phyloP scores from a whole-genome alignment of 208 protist genomes.

The Porcisia deanei region DNA sequence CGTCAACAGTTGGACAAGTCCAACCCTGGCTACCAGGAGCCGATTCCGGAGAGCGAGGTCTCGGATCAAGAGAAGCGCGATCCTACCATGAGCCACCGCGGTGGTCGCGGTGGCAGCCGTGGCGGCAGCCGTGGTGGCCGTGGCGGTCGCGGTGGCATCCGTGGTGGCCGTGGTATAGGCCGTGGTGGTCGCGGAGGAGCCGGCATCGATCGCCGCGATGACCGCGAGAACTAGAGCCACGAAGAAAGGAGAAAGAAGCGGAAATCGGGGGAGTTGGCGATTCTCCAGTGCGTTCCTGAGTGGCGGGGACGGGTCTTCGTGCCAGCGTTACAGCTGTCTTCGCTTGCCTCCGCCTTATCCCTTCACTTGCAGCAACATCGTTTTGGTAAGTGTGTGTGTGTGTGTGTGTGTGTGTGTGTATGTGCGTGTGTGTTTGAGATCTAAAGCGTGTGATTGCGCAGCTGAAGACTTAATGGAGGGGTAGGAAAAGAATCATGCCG shows the following conservation, averaged over 20 bases:
- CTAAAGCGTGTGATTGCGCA: background rate
- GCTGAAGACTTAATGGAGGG: background rate
- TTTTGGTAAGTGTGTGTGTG: background rate
- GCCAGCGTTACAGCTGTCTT: background rate
- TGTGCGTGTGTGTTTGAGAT: background rate
- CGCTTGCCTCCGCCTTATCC: background rate
- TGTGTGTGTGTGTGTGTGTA: background rate
- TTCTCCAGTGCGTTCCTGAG: background rate
- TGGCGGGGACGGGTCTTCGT: background rate
- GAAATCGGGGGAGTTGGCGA: background rate
- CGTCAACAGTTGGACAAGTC: constrained; percentile 79
- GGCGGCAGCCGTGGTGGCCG: constrained; percentile 35
- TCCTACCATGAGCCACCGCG: constrained; percentile 33
- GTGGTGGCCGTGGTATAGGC: constrained; percentile 26
- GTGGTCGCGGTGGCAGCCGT: constrained; percentile 41
- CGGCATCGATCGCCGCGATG: constrained; percentile 39
- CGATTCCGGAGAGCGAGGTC: constrained; percentile 88
- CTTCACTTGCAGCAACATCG: background rate
- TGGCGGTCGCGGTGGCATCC: constrained; percentile 31
- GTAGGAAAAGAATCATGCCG: background rate
- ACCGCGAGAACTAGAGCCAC: background rate
- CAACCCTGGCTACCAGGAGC: constrained; percentile 91
- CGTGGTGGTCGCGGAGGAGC: constrained; percentile 37
- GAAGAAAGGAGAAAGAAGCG: constrained; percentile 3
- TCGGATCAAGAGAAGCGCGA: constrained; percentile 80